Percentiles rank a stretch among this genome's conserved stretches.
Conservation (phyloP, 2,329 filamentous ascomycete genomes). For the Acarospora socialis region DNA sequence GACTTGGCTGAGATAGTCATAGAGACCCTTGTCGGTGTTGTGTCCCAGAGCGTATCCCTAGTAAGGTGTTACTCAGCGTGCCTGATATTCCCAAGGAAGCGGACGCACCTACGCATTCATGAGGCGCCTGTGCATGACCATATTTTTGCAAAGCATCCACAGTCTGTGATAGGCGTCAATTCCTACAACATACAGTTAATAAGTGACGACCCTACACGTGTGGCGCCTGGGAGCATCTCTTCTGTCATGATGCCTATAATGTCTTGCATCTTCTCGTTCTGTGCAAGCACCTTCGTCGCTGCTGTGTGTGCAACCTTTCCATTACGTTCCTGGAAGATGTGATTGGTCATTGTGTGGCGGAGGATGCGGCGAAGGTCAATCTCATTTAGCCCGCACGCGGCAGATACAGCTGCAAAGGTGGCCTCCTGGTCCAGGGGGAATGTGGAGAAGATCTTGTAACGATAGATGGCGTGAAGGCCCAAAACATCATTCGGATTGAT, state of each 20-base stretch:
- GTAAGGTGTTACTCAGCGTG: no score
- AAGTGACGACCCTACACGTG: not conserved
- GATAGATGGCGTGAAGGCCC: conserved; percentile 3
- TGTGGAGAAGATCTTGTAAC: conserved; percentile 3
- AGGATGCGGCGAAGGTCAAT: conserved; percentile 1
- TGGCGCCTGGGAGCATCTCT: not conserved
- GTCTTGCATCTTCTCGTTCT: conserved; percentile 2
- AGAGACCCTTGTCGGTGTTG: not conserved
- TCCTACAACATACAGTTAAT: not conserved
- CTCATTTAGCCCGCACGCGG: conserved; percentile 1
- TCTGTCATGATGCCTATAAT: conserved; percentile 2
- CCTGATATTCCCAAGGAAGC: no score
- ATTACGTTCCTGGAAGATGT: conserved; percentile 5
- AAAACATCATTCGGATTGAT: conserved; percentile 1
- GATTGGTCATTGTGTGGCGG: conserved; percentile 7
- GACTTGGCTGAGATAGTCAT: not conserved
- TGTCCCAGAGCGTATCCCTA: not conserved
- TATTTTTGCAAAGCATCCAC: not conserved
- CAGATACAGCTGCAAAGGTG: not conserved
- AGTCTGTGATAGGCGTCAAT: not conserved
- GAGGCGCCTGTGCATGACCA: not conserved
- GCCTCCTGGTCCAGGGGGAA: not conserved
- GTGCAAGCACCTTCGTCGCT: not conserved
- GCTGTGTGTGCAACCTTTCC: conserved; percentile 6
- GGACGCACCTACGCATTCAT: no score